phyloP scores from a whole-genome alignment of 2,329 filamentous ascomycete genomes.

The Fusarium newnesense region DNA sequence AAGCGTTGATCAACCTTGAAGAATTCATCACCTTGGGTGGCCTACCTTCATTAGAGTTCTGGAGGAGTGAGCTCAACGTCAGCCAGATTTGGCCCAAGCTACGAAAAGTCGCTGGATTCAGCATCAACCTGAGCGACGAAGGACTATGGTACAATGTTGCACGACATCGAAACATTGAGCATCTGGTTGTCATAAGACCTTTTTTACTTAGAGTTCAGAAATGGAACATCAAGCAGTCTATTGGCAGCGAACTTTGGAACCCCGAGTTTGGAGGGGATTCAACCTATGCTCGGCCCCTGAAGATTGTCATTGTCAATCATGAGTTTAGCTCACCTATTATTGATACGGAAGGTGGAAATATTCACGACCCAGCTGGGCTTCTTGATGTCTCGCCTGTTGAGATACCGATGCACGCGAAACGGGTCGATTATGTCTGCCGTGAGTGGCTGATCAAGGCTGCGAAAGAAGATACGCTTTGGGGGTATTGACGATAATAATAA shows the following conservation, averaged over 20 bases:
- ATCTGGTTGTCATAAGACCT: constrained; percentile 15
- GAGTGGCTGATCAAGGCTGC: constrained; percentile 28
- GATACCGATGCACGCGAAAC: constrained; percentile 8
- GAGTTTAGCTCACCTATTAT: constrained; percentile 22
- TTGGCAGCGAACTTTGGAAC: constrained; percentile 19
- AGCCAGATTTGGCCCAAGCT: constrained; percentile 20
- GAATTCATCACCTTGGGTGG: constrained; percentile 29
- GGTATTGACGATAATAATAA: background rate
- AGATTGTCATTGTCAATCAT: constrained; percentile 21
- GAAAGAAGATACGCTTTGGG: constrained; percentile 19
- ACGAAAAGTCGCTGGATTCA: constrained; percentile 22
- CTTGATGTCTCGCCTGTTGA: constrained; percentile 3
- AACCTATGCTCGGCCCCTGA: constrained; percentile 22
- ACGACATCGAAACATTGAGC: constrained; percentile 3
- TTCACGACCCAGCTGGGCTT: constrained; percentile 14
- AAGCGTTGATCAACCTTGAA: constrained; percentile 13
- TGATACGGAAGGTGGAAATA: background rate
- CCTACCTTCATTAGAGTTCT: constrained; percentile 21
- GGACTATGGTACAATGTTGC: constrained; percentile 26
- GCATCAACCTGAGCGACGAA: constrained; percentile 22
- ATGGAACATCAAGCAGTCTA: constrained; percentile 27
- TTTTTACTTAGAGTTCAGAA: constrained; percentile 9
- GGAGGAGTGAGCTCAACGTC: constrained; percentile 1
- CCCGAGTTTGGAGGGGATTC: constrained; percentile 23
- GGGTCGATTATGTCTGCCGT: constrained; percentile 23